Evolutionary conservation across 352 stramenopile species (phyloP).

Genomic region (Elongisporangium anandrum): DNA sequence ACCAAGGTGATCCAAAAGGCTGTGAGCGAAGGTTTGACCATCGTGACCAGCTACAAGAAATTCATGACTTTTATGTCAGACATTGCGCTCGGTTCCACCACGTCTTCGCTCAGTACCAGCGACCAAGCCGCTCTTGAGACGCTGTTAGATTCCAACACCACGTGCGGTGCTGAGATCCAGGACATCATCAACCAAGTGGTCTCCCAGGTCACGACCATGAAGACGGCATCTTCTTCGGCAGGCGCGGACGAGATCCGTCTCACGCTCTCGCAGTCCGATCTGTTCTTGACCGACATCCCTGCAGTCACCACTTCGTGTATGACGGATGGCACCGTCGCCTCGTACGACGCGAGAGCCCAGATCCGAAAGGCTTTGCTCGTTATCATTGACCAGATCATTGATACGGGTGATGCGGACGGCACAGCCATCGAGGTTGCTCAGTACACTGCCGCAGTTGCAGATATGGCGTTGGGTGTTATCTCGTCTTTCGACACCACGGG

Average conservation of each 20-base stretch:
- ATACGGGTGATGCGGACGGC: slow-evolving; percentile 18
- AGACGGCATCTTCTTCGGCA: neutral
- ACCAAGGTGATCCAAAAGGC: neutral
- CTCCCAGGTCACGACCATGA: slow-evolving; percentile 17
- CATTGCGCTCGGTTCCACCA: neutral
- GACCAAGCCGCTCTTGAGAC: slow-evolving; percentile 13
- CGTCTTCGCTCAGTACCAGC: slow-evolving; percentile 2
- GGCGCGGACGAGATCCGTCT: slow-evolving; percentile 22
- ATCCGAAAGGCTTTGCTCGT: slow-evolving; percentile 24
- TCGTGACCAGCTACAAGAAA: neutral
- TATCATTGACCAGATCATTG: slow-evolving; percentile 24
- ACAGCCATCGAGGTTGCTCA: slow-evolving; percentile 17
- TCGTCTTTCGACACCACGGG: slow-evolving; percentile 27
- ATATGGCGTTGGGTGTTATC: slow-evolving; percentile 23
- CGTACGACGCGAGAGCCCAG: neutral
- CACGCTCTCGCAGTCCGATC: slow-evolving; percentile 26
- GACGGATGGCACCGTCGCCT: neutral
- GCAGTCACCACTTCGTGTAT: slow-evolving; percentile 5
- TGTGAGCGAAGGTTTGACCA: neutral
- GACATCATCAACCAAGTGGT: slow-evolving; percentile 11
- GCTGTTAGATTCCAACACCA: slow-evolving; percentile 22
- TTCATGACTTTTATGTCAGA: neutral
- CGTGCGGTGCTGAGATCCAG: slow-evolving; percentile 25
- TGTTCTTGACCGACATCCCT: slow-evolving; percentile 33
- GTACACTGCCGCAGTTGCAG: slow-evolving; percentile 13